Conservation (phyloP, 2,329 filamentous ascomycete genomes). For the Lecanicillium sp. region DNA sequence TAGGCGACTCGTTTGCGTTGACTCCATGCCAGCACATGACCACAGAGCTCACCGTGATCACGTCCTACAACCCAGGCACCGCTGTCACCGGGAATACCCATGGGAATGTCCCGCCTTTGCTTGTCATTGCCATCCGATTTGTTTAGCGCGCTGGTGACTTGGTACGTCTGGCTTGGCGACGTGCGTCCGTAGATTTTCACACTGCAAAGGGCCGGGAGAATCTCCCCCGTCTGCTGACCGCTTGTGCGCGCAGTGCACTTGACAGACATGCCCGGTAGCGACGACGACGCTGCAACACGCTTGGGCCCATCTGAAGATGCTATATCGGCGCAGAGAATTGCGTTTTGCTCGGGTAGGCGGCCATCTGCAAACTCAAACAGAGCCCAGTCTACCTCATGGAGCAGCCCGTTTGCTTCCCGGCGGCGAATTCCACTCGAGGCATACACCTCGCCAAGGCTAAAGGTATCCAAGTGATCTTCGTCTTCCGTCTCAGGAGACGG, state of each 20-base stretch:
- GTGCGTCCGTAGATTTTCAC: slow-evolving; percentile 82
- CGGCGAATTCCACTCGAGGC: slow-evolving; percentile 85
- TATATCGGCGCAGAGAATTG: slow-evolving; percentile 40
- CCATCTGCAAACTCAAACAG: slow-evolving; percentile 71
- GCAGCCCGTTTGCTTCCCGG: slow-evolving; percentile 59
- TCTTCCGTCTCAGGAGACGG: slow-evolving; percentile 62
- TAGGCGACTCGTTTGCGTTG: slow-evolving; percentile 74
- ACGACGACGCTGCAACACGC: slow-evolving; percentile 48
- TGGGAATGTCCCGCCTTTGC: slow-evolving; percentile 21
- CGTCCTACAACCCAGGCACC: slow-evolving; percentile 90
- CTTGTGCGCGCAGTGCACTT: slow-evolving; percentile 85
- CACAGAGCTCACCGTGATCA: slow-evolving; percentile 69
- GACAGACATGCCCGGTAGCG: slow-evolving; percentile 67
- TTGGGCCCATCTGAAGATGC: slow-evolving; percentile 33
- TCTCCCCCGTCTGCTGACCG: slow-evolving; percentile 70
- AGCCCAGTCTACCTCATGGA: slow-evolving; percentile 95
- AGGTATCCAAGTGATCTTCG: slow-evolving; percentile 75
- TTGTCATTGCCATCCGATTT: slow-evolving; percentile 11
- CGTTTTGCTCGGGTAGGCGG: slow-evolving; percentile 63
- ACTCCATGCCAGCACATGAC: slow-evolving; percentile 86
- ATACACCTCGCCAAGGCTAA: slow-evolving; percentile 73
- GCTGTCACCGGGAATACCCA: slow-evolving; percentile 76
- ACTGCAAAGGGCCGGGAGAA: slow-evolving; percentile 68
- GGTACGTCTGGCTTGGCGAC: slow-evolving; percentile 67
- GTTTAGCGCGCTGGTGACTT: slow-evolving; percentile 38